Percentiles rank a stretch among this genome's conserved stretches.
Conservation (phyloP, 345 rosid species). For the Citrus hindsii region DNA sequence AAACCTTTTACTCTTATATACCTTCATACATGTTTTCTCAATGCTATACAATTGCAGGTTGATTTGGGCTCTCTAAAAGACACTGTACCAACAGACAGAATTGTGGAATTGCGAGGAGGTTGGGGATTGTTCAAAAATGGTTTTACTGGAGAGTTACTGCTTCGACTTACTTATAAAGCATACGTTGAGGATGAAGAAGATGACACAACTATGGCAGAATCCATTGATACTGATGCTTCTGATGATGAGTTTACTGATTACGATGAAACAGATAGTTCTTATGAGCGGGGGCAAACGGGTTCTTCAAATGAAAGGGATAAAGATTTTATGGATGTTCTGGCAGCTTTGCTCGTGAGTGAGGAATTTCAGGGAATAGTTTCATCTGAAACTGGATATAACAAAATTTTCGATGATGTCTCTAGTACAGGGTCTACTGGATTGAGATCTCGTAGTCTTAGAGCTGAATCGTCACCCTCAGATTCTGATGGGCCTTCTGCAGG, state of each 20-base stretch:
- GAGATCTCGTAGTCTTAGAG: constrained; percentile 28
- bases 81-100: constrained; percentile 89
- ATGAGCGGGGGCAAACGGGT: constrained; percentile 27
- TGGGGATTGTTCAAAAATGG: constrained; percentile 77
- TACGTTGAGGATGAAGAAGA: constrained; percentile 99
- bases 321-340: constrained; percentile 93
- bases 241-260: constrained; percentile 80
- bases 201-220: constrained; percentile 45
- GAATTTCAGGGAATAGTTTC: constrained; percentile 97
- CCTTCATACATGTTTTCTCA: constrained; percentile 15
- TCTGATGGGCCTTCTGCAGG: constrained; percentile 34
- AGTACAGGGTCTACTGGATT: constrained; percentile 29
- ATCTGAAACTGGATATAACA: constrained; percentile 66
- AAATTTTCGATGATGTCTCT: constrained; percentile 39
- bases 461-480: constrained; percentile 31
- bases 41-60: constrained; percentile 46
- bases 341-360: constrained; percentile 90
- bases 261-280: constrained; percentile 46
- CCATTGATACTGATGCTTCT: constrained; percentile 44
- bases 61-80: constrained; percentile 79
- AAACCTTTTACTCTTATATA: background rate
- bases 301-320: constrained; percentile 43
- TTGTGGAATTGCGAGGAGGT: constrained; percentile 66
- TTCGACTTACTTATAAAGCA: constrained; percentile 92
- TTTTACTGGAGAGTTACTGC: constrained; percentile 77